Evolutionary conservation across 306 rosid genomes (phyloP).

Genomic region (Medicago arabica): DNA sequence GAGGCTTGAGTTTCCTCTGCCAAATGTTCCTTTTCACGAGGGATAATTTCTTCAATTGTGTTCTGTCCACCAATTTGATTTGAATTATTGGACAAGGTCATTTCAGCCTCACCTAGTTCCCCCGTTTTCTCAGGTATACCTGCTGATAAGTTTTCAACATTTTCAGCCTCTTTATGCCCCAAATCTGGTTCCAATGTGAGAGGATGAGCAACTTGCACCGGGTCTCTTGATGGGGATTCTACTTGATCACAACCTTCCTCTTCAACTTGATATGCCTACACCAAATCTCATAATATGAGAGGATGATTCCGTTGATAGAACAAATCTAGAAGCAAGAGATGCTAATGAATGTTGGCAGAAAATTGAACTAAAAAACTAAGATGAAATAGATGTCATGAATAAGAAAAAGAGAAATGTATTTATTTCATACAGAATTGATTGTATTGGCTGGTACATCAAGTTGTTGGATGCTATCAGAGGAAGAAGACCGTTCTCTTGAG

Average conservation of each 20-base stretch:
- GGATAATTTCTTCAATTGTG: neutral
- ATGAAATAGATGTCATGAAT: neutral
- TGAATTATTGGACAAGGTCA: neutral
- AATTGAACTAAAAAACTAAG: too few species aligned
- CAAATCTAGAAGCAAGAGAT: neutral
- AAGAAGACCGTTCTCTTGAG: neutral
- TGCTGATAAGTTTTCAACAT: neutral
- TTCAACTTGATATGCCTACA: neutral
- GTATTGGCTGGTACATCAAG: neutral
- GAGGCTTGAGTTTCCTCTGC: neutral
- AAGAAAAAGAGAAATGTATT: too few species aligned
- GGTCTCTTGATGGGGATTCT: constrained; percentile 12
- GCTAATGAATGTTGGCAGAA: too few species aligned
- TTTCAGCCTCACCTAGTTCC: neutral
- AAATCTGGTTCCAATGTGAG: constrained; percentile 2
- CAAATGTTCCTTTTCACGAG: too few species aligned
- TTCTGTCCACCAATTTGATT: neutral
- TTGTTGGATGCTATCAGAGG: neutral
- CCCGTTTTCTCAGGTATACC: neutral
- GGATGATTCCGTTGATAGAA: neutral
- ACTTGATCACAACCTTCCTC: neutral
- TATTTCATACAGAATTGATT: neutral
- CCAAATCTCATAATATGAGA: neutral
- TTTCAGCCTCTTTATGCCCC: neutral
- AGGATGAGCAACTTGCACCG: neutral